Evolutionary conservation across 2,329 filamentous ascomycete genomes (phyloP).

Genomic region (Ceratocystis cubensis): DNA sequence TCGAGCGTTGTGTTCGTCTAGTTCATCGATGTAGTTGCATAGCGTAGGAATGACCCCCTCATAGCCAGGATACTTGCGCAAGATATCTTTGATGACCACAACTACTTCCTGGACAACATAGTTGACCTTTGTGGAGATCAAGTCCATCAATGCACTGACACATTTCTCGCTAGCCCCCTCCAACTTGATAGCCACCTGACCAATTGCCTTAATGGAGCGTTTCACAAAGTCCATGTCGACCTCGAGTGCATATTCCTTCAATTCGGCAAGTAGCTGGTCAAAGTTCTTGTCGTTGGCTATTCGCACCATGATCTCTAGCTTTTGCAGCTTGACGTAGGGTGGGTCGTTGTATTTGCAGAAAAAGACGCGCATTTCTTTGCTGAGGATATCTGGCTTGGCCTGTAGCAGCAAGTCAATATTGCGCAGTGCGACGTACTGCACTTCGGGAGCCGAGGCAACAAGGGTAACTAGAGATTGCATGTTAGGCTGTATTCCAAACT

Average conservation of each 20-base stretch:
- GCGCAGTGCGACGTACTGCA: constrained; percentile 89
- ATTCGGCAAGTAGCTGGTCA: constrained; percentile 81
- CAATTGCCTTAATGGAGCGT: constrained; percentile 87
- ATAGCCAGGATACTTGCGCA: constrained; percentile 93
- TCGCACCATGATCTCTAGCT: constrained; percentile 97
- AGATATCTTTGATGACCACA: constrained; percentile 98
- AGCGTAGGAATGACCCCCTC: constrained; percentile 95
- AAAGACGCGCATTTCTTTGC: constrained; percentile 94
- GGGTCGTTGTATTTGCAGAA: constrained; percentile 99
- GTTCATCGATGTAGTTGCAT: constrained; percentile 90
- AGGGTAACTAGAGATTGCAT: constrained; percentile 58
- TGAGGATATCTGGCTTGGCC: constrained; percentile 90
- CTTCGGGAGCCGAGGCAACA: constrained; percentile 88
- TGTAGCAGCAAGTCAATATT: constrained; percentile 95
- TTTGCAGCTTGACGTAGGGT: constrained; percentile 92
- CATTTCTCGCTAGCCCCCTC: constrained; percentile 90
- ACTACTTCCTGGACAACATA: constrained; percentile 98
- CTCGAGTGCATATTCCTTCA: constrained; percentile 96
- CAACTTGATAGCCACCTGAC: constrained; percentile 97
- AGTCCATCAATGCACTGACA: constrained; percentile 80
- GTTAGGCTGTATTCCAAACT: neutral
- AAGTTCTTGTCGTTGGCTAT: constrained; percentile 97
- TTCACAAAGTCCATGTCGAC: constrained; percentile 99
- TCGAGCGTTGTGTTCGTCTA: constrained; percentile 86
- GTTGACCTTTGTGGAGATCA: constrained; percentile 96